Percentiles rank a stretch among this genome's conserved stretches.
Evolutionary conservation across 441 rosid genomes (phyloP).

Genomic region (Croton setiger): DNA sequence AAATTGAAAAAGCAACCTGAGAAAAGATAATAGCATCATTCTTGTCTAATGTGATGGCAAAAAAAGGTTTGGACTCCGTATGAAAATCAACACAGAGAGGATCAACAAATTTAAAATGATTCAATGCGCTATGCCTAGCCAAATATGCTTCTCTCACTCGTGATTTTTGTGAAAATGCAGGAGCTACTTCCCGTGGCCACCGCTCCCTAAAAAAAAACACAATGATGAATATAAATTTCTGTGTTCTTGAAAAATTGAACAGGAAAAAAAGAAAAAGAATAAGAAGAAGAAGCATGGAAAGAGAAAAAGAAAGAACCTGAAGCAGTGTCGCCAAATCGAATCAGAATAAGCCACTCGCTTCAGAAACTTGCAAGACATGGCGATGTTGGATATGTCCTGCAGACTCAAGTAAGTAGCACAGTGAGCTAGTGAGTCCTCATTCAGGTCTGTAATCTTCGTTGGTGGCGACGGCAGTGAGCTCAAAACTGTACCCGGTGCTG

Average conservation of each 20-base stretch:
- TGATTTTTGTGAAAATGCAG: slow-evolving; percentile 10
- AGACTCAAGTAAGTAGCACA: slow-evolving; percentile 35
- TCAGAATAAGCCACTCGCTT: slow-evolving; percentile 40
- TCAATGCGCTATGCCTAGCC: slow-evolving; percentile 40
- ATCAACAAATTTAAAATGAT: slow-evolving; percentile 47
- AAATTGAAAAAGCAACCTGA: slow-evolving; percentile 30
- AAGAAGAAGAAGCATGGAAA: background rate
- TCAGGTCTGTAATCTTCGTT: slow-evolving; percentile 35
- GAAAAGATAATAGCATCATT: slow-evolving; percentile 37
- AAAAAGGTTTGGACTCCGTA: slow-evolving; percentile 27
- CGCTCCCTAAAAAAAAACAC: slow-evolving; percentile 30
- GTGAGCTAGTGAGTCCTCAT: slow-evolving; percentile 41
- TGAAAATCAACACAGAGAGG: slow-evolving; percentile 30
- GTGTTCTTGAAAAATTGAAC: background rate
- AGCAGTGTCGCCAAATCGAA: slow-evolving; percentile 42
- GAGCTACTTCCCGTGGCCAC: slow-evolving; percentile 35
- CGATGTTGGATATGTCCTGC: slow-evolving; percentile 36
- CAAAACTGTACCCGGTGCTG: background rate
- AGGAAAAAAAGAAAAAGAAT: background rate
- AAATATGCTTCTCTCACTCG: slow-evolving; percentile 47
- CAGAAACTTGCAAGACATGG: slow-evolving; percentile 43
- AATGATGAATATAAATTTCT: background rate
- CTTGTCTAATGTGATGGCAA: slow-evolving; percentile 35
- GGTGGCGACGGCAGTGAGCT: slow-evolving; percentile 6
- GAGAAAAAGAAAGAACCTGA: slow-evolving; percentile 29